Evolutionary conservation across 352 stramenopile genomes (phyloP).

Genomic region (Globisporangium okanoganense): DNA sequence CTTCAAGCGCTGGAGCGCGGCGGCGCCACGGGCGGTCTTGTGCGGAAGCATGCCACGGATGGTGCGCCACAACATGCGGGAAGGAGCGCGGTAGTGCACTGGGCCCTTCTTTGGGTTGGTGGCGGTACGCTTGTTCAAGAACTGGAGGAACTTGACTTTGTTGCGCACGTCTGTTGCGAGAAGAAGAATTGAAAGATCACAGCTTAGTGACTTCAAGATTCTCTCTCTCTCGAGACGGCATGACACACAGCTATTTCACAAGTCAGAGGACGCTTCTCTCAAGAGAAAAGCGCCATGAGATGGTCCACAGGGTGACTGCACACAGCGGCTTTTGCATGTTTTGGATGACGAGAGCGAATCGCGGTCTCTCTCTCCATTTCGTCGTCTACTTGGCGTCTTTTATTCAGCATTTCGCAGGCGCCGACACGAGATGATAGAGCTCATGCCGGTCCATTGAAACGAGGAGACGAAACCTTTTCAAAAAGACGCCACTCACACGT

Average conservation of each 20-base stretch:
- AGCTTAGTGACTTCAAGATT: background rate
- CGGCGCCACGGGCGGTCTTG: constrained; percentile 96
- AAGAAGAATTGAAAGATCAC: constrained; percentile 17
- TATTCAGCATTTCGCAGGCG: background rate
- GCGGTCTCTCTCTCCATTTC: constrained; percentile 10
- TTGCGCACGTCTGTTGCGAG: constrained; percentile 89
- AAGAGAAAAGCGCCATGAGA: constrained; percentile 6
- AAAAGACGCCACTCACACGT: constrained; percentile 17
- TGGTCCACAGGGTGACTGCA: constrained; percentile 72
- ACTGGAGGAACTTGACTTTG: constrained; percentile 98
- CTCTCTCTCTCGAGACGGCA: constrained; percentile 46
- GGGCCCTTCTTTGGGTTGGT: constrained; percentile 97
- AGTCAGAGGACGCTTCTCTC: constrained; percentile 13
- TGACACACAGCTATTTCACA: constrained; percentile 54
- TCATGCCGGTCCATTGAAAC: background rate
- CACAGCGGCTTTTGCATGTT: constrained; percentile 92
- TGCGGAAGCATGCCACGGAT: constrained; percentile 99
- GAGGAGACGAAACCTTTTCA: background rate
- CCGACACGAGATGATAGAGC: background rate
- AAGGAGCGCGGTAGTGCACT: constrained; percentile 97
- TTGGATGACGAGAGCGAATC: constrained; percentile 26
- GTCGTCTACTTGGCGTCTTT: constrained; percentile 6
- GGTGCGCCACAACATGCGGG: constrained; percentile 90
- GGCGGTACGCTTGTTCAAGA: constrained; percentile 98
- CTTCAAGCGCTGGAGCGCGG: constrained; percentile 94